A percentile compares a stretch with the other conserved stretches of the same genome.
These are phyloP conservation scores for Graphilbum ipis-grandicollis DNA, from an alignment of 2,329 filamentous ascomycete genomes.

Conservation along the genomic window DNA sequence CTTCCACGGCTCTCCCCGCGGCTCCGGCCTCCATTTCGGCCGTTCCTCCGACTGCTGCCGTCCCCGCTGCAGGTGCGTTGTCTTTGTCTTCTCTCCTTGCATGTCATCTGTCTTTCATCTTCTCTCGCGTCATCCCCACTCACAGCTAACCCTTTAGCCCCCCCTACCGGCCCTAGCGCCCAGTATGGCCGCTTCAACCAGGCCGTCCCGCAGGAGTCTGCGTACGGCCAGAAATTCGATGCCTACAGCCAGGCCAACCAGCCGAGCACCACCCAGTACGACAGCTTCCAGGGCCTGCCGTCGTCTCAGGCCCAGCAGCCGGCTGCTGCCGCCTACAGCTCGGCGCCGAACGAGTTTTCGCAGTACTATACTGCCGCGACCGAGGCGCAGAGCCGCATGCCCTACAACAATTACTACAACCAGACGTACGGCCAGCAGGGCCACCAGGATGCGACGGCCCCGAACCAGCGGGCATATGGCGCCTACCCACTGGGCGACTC, in stretches of 20 bases:
- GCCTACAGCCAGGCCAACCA: slow-evolving; percentile 63
- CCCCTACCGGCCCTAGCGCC: slow-evolving; percentile 11
- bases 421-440: slow-evolving; percentile 40
- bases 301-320: slow-evolving; percentile 33
- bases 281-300: slow-evolving; percentile 28
- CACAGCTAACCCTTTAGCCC: slow-evolving; percentile 9
- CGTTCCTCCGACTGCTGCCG: background rate
- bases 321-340: slow-evolving; percentile 46
- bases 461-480: slow-evolving; percentile 61
- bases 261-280: slow-evolving; percentile 36
- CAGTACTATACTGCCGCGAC: slow-evolving; percentile 55
- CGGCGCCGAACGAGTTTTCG: slow-evolving; percentile 62
- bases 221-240: slow-evolving; percentile 67
- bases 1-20: background rate
- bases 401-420: slow-evolving; percentile 69
- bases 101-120: no score
- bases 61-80: background rate
- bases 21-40: slow-evolving; percentile 1
- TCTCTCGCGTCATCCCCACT: no score
- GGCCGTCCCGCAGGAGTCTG: slow-evolving; percentile 39
- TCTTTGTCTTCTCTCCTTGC: slow-evolving; percentile 12
- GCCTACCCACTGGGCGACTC: slow-evolving; percentile 55
- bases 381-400: slow-evolving; percentile 52
- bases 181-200: slow-evolving; percentile 58
- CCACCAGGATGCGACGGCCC: slow-evolving; percentile 47